Percentiles rank a stretch among this genome's conserved stretches.
Evolutionary conservation across 371 early-diverging fungal species (phyloP).

Genomic region (Conidiobolus incongruus): DNA sequence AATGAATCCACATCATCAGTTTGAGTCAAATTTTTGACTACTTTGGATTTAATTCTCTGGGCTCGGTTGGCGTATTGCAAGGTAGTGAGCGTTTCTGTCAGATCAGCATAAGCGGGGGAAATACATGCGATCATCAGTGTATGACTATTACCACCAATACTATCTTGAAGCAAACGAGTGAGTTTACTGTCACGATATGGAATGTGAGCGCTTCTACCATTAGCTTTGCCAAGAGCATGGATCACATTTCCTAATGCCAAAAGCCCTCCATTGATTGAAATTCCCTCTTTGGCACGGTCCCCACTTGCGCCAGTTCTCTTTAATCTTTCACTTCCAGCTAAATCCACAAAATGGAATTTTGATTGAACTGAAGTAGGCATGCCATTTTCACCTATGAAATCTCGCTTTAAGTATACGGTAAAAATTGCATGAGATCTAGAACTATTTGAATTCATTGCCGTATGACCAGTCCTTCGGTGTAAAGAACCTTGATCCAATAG

Average conservation of each 20-base stretch:
- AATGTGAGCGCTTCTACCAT: constrained; percentile 38
- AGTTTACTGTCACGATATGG: constrained; percentile 97
- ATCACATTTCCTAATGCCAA: constrained; percentile 97
- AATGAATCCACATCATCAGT: too few relatives aligned
- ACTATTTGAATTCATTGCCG: constrained; percentile 91
- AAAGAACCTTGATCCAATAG: constrained; percentile 31
- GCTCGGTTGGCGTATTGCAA: constrained; percentile 80
- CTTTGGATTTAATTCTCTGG: constrained; percentile 30
- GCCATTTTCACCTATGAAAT: neutral
- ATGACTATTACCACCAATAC: constrained; percentile 83
- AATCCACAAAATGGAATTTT: constrained; percentile 90
- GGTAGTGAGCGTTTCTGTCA: constrained; percentile 80
- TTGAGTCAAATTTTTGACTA: too few relatives aligned
- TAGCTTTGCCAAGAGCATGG: constrained; percentile 79
- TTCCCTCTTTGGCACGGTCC: constrained; percentile 90
- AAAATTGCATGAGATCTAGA: constrained; percentile 98
- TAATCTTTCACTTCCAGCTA: constrained; percentile 78
- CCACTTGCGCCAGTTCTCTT: constrained; percentile 89
- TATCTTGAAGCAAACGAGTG: constrained; percentile 92
- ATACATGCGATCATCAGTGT: constrained; percentile 89
- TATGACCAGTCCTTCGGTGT: constrained; percentile 81
- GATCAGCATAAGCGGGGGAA: constrained; percentile 49
- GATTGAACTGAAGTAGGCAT: constrained; percentile 16
- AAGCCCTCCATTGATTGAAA: constrained; percentile 92
- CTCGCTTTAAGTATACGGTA: constrained; percentile 26